Evolutionary conservation across 148 eudicot genomes (phyloP).

Genomic region (Persicaria maculosa): DNA sequence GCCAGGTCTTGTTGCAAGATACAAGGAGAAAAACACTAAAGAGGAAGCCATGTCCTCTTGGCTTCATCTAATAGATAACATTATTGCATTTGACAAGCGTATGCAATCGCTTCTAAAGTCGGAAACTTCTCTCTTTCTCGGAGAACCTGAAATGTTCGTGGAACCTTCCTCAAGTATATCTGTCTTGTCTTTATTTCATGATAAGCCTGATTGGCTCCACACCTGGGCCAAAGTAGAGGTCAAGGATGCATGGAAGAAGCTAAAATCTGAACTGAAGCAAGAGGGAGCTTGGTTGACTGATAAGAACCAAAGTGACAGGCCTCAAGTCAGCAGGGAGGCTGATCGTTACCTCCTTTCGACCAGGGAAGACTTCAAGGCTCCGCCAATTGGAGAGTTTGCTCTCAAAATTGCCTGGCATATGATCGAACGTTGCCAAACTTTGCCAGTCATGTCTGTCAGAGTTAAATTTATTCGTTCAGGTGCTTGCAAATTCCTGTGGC

Average conservation of each 20-base stretch:
- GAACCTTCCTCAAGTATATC: conserved; percentile 25
- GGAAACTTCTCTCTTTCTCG: conserved; percentile 27
- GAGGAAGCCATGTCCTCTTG: conserved; percentile 33
- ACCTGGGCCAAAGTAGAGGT: conserved; percentile 48
- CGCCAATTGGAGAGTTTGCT: conserved; percentile 34
- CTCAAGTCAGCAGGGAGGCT: conserved; percentile 13
- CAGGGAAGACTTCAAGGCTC: conserved; percentile 46
- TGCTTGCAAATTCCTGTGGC: conserved; percentile 29
- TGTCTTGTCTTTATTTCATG: conserved; percentile 35
- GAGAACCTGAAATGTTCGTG: conserved; percentile 17
- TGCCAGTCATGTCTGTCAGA: conserved; percentile 30
- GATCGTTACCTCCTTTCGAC: conserved; percentile 27
- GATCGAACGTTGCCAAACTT: conserved; percentile 36
- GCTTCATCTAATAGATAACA: conserved; percentile 44
- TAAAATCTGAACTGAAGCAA: conserved; percentile 34
- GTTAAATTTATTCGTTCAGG: conserved; percentile 33
- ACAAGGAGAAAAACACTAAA: conserved; percentile 25
- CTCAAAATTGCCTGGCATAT: conserved; percentile 43
- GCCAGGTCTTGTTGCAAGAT: conserved; percentile 29
- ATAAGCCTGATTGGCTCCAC: conserved; percentile 43
- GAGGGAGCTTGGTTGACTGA: conserved; percentile 32
- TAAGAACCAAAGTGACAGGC: conserved; percentile 16
- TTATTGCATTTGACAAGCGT: conserved; percentile 37
- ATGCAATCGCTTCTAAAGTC: conserved; percentile 32
- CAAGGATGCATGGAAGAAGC: conserved; percentile 41